phyloP scores from a whole-genome alignment of 805 yeast genomes.

The Cyberlindnera mrakii region DNA sequence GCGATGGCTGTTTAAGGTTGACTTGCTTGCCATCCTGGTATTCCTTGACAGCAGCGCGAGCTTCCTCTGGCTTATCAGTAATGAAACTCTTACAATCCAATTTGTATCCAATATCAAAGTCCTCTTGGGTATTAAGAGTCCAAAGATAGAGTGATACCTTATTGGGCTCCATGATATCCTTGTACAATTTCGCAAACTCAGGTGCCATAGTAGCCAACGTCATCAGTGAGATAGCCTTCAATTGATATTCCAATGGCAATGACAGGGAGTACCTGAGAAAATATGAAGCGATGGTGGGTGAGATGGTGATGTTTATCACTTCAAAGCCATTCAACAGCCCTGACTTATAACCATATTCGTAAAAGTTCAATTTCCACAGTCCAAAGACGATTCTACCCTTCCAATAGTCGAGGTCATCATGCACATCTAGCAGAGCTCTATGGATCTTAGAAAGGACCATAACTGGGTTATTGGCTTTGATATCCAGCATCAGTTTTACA shows the following conservation, averaged over 20 bases:
- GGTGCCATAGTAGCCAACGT: constrained; percentile 40
- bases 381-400: constrained; percentile 42
- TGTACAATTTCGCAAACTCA: constrained; percentile 25
- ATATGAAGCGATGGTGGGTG: constrained; percentile 26
- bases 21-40: constrained; percentile 3
- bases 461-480: constrained; percentile 41
- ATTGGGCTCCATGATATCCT: constrained; percentile 25
- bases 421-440: constrained; percentile 29
- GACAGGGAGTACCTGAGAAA: constrained; percentile 32
- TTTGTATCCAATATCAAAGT: constrained; percentile 31
- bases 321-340: constrained; percentile 31
- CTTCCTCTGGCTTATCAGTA: constrained; percentile 32
- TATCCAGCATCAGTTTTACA: constrained; percentile 40
- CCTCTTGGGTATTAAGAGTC: constrained; percentile 41
- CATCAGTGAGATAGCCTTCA: constrained; percentile 49
- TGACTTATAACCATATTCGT: constrained; percentile 33
- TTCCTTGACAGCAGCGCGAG: constrained; percentile 8
- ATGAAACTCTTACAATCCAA: constrained; percentile 33
- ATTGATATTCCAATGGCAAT: constrained; percentile 36
- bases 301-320: constrained; percentile 30
- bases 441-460: constrained; percentile 35
- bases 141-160: constrained; percentile 39
- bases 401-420: constrained; percentile 39
- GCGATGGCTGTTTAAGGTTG: constrained; percentile 2
- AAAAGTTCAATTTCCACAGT: constrained; percentile 45